Base-by-base conservation (phyloP, 2,329 filamentous ascomycete genomes). In the Sarocladiaceae sp. region DNA sequence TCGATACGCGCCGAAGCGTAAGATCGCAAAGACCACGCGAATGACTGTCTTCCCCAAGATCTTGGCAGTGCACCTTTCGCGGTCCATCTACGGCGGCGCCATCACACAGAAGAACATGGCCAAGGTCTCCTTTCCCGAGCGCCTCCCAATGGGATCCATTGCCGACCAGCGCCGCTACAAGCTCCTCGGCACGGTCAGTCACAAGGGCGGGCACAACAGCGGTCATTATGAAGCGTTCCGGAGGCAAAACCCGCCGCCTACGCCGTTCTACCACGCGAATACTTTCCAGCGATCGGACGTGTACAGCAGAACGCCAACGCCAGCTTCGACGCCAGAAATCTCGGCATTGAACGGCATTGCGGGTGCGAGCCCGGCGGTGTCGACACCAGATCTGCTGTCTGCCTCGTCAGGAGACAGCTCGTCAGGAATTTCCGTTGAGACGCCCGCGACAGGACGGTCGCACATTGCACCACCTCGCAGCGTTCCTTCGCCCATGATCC, bases 211-310 rank as follows among this genome's bases (percentile, higher is more conserved):
- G 50, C 93, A 98, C 61, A 84, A 95, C 58, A 95, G 89, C 55
- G 93, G 93, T 1, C 93, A 98, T 60, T 98, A 98, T 66, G 93
- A 98, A 62, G 91, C 89, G 1, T 97, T 97, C 63, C 78, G 93
- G 26, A 79, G 93, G 29, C 93, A 97, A 63, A 84, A 87, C 47
- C 67, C 88, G 7, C 80, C 83, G 12, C 45, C 40, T 42, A 69
- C 84, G 3, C 90, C 90, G 0, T 97, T 82, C 59, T 85, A 88
- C 1, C 96, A 91, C 6, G 81, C 85, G 0, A 83, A 86, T 53
- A 82, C 81, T 0, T 91, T 95, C 63, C 83, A 85, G 48, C 75
- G 76, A 5, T 85, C 86, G 29, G 83, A 81, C 6, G 79, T 83
- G 26, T 91, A 87, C 57, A 88, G 83, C 60, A 73, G 71, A 56